Base-by-base conservation (phyloP, 352 stramenopile genomes). In the Phytophthora chlamydospora region DNA sequence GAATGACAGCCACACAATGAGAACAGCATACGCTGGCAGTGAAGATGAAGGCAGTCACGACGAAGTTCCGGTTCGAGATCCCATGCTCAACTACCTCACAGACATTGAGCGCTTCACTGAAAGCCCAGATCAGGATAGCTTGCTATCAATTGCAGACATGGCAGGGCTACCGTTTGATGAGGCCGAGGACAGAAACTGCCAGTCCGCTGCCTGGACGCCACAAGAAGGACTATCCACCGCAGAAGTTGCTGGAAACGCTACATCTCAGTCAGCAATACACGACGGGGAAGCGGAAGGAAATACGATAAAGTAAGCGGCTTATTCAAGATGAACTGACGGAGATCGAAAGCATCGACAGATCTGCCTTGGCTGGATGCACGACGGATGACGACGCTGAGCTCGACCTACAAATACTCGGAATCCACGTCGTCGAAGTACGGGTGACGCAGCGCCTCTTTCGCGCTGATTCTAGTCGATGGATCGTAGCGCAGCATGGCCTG, bases 371-470 rank as follows among this genome's bases (percentile, higher is more conserved):
- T 55, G 51, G 11, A 21, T 34, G 40, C 9, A n/a, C 32, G 16
- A 35, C 14, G 27, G 14, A 19, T 24, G n/a, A 36, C 19, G n/a
- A 6, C 11, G 38, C 24, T 19, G 65, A 14, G 14, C 24, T 35
- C n/a, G 11, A 55, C 21, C 53, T 88, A 93, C 52, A 91, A 67
- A 74, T 74, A 90, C 48, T 90, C 60, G 7, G 84, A 77, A 69
- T 91, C 84, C 6, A 93, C 69, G 39, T 93, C 83, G 49, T 91
- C 83, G 62, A 95, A 95, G 65, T 81, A 95, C n/a, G 85, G 82
- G 62, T 95, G 85, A 13, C 85, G 85, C 39, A 95, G 58, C 1
- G 85, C 85, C 56, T 93, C 84, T 66, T 95, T 92, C 12, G 85
- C 85, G 44, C 82, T 91, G 58, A 95, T 93, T 60, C 85, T 75